Base-by-base conservation (phyloP, 2,329 filamentous ascomycete genomes). In the Sporothrix phasma region DNA sequence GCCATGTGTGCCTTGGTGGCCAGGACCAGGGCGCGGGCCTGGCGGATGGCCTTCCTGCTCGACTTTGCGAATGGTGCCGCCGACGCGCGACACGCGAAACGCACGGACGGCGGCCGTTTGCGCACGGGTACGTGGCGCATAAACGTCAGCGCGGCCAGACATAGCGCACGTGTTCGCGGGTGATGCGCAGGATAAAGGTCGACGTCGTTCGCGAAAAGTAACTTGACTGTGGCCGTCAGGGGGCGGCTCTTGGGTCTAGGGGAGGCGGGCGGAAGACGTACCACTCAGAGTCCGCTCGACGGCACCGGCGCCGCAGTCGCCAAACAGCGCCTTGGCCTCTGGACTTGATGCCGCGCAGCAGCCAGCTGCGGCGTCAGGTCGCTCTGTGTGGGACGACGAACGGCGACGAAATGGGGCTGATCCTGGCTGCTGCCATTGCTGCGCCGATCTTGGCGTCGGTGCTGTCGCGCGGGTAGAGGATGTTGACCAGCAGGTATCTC, bases 171-270 rank as follows among this genome's bases (percentile, higher is more conserved):
- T 96, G 87, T 17, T 87, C 85, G 64, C 94, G 86, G 3, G 90
- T 85, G 68, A 92, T 90, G 67, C 89, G 85, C 45, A 99, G 80
- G 66, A 99, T 99, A 63, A 93, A 91, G 1, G 93, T 99, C 5
- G 90, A 96, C 0, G 94, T 99, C n/a, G 92, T 89, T 3, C 86
- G 81, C 0, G 92, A 96, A 61, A 95, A 81, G 74, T 99, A 99
- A n/a, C 79, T 96, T 96, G 62, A 99, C 90, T 93, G 68, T 15
- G 37, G 31, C 17, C 15, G 26, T 47, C 11, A 43, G 15, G 10
- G 46, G 11, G 15, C 7, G 41, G 3, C 1, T 43, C 8, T 5
- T 5, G 17, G 15, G 13, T 43, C 17, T n/a, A n/a, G 1, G 17
- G 5, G 41, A 41, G n/a, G 10, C 10, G 15, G 39, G 39, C 31